These are phyloP conservation scores for Aspergillus niger DNA, from an alignment of 2,329 filamentous ascomycete genomes.

Conservation along the genomic window DNA sequence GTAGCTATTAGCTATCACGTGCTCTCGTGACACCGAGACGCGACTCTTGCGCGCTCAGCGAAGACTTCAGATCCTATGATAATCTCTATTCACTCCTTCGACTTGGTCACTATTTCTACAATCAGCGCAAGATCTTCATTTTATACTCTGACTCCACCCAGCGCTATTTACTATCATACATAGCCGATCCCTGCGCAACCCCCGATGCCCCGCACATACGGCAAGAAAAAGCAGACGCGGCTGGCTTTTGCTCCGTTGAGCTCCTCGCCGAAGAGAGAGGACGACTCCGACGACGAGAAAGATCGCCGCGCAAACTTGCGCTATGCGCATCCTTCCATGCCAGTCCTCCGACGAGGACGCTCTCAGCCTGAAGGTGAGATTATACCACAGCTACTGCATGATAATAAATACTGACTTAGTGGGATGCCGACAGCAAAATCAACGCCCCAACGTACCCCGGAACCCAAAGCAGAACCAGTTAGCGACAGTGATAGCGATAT, in stretches of 20 bases:
- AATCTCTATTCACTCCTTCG: background rate
- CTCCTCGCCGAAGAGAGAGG: conserved; percentile 28
- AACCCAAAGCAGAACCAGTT: background rate
- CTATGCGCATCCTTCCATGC: conserved; percentile 34
- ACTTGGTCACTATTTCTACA: background rate
- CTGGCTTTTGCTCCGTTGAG: conserved; percentile 44
- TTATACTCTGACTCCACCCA: background rate
- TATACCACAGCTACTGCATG: background rate
- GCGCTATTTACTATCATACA: background rate
- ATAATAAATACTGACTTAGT: background rate
- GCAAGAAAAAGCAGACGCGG: conserved; percentile 44
- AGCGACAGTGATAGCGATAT: conserved; percentile 22
- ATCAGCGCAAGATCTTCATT: background rate
- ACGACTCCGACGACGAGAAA: conserved; percentile 22
- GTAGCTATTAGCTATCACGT: conserved; percentile 21
- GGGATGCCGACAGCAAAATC: background rate
- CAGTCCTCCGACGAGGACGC: conserved; percentile 15
- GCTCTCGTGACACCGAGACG: conserved; percentile 23
- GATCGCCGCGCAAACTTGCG: conserved; percentile 37
- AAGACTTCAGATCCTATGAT: background rate
- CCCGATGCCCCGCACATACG: conserved; percentile 35
- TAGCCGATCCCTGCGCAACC: conserved; percentile 4
- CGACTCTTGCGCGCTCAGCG: conserved; percentile 19
- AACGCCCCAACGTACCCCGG: background rate
- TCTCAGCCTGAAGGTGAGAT: conserved; percentile 11